Evolutionary conservation across 1,139 yeast genomes (phyloP).

Genomic region (Blastobotrys persicus): DNA sequence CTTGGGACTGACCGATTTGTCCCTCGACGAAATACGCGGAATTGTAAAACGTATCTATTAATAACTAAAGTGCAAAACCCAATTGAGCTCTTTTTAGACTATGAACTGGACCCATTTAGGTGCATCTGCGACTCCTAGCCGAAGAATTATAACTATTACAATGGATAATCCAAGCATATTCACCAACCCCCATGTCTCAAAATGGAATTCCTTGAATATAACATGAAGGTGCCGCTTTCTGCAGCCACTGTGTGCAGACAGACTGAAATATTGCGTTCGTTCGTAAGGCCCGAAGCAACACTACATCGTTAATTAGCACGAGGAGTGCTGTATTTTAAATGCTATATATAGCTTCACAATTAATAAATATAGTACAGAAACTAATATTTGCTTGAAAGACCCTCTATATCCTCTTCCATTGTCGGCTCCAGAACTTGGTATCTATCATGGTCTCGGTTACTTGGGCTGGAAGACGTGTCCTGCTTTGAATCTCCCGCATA

Average conservation of each 20-base stretch:
- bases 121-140: too few relatives aligned
- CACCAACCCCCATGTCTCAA: too few relatives aligned
- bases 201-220: too few relatives aligned
- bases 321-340: conserved; percentile 7
- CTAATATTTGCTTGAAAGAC: conserved; percentile 4
- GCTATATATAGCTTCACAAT: conserved; percentile 3
- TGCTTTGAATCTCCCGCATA: neutral
- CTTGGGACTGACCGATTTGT: conserved; percentile 13
- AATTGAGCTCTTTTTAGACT: too few relatives aligned
- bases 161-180: too few relatives aligned
- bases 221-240: too few relatives aligned
- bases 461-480: neutral
- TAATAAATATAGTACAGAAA: neutral
- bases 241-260: too few relatives aligned
- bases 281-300: too few relatives aligned
- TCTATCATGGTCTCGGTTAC: neutral
- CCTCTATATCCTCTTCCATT: conserved; percentile 11
- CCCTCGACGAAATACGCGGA: conserved; percentile 22
- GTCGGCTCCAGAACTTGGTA: neutral
- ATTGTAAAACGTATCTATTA: conserved; percentile 15
- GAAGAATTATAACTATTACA: too few relatives aligned
- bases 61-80: neutral
- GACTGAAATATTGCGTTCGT: too few relatives aligned
- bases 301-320: too few relatives aligned
- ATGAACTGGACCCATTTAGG: too few relatives aligned